Base-by-base conservation (phyloP, 192 early-diverging fungal genomes). In the Allomyces macrogynus region DNA sequence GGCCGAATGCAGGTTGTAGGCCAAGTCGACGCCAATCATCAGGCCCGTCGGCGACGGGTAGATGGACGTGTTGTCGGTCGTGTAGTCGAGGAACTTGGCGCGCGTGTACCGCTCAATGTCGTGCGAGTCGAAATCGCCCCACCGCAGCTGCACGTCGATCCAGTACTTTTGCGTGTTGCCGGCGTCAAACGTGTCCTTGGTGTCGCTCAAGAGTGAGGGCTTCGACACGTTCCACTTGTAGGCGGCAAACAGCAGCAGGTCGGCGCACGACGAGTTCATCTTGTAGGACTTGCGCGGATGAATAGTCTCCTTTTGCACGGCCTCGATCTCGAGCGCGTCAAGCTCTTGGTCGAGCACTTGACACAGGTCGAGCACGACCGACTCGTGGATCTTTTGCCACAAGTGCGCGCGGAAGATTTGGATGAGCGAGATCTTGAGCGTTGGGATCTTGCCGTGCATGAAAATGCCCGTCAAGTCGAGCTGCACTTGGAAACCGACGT, bases 371-470 rank as follows among this genome's bases (percentile, higher is more conserved):
- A 92, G 81, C 26, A 87, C 81, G 61, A 85, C 70, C 1, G 82
- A 85, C 73, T 94, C 91, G 77, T 94, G 93, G 64, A 91, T 88
- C 80, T 96, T 96, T 77, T 96, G 93, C 92, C 93, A 96, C 76
- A 96, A 90, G 77, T 96, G 93, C 57, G 92, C 92, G 68, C 95
- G 84, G 86, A 99, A 97, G 69, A 99, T 87, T 72, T 96, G 94
- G 79, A 99, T 96, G 49, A 97, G 79, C 7, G 93, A 95, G 72
- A 99, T 96, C 84, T 99, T 99, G 9, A 99, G 81, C 1, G 95
- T 99, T 18, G 95, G 95, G 69, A 99, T 93, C 77, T 99, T 99
- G 68, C 95, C 95, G 77, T 99, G 93, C 95, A 99, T 99, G 71
- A 97, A 99, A 62, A 99, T 99, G 74, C 95, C 95, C 9, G 95